phyloP scores from a whole-genome alignment of 2,329 filamentous ascomycete species.

The Fusarium longipes region DNA sequence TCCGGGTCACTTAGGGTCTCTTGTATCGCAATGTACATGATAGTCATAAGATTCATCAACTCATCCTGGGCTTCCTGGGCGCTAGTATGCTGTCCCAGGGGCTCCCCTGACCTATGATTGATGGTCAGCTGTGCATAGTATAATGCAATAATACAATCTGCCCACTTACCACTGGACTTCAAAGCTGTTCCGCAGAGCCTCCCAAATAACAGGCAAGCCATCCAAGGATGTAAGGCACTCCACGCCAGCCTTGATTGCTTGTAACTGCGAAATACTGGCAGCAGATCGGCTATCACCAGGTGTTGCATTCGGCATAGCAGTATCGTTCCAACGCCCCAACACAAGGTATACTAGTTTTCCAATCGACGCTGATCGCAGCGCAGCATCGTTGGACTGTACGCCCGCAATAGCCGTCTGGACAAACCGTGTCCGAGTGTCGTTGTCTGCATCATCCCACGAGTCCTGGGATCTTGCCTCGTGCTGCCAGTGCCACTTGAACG shows the following conservation, averaged over 20 bases:
- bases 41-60: conserved; percentile 71
- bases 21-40: conserved; percentile 71
- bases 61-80: conserved; percentile 68
- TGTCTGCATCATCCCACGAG: conserved; percentile 74
- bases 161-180: conserved; percentile 63
- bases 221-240: conserved; percentile 62
- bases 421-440: conserved; percentile 67
- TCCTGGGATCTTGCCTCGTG: conserved; percentile 55
- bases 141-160: not conserved
- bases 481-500: conserved; percentile 82
- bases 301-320: conserved; percentile 63
- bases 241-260: conserved; percentile 67
- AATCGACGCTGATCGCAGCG: conserved; percentile 63
- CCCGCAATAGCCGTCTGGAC: conserved; percentile 63
- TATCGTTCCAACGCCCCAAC: conserved; percentile 77
- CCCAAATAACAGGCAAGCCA: conserved; percentile 64
- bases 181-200: conserved; percentile 60
- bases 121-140: conserved; percentile 44
- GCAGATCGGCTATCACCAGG: conserved; percentile 59
- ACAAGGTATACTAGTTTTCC: conserved; percentile 70
- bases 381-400: conserved; percentile 58
- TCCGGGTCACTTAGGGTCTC: conserved; percentile 64
- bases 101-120: conserved; percentile 59
- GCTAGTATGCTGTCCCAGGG: conserved; percentile 52
- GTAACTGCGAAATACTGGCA: conserved; percentile 67